Percentiles rank a stretch among this genome's conserved stretches.
Conservation (phyloP, 108 stramenopile genomes). For the Cyclostephanos tholiformis region DNA sequence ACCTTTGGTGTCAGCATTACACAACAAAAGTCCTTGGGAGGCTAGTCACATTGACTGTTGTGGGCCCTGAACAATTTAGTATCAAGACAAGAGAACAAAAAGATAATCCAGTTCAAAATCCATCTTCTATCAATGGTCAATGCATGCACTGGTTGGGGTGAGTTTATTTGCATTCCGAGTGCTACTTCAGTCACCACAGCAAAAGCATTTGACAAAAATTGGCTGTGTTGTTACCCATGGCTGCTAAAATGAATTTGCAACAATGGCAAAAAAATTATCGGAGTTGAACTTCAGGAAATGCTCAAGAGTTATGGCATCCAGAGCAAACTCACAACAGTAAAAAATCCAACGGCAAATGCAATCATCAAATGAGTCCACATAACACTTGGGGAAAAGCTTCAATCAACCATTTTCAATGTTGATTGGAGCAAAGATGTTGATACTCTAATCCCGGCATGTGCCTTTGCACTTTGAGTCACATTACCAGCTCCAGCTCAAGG, state of each 20-base stretch:
- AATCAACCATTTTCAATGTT: neutral
- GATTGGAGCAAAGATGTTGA: conserved; percentile 6
- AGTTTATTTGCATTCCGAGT: neutral
- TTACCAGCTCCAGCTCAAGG: neutral
- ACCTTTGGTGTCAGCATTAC: neutral
- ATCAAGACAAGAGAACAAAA: neutral
- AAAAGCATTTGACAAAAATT: neutral
- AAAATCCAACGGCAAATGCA: conserved; percentile 53
- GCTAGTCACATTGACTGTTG: conserved; percentile 11
- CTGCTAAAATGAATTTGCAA: conserved; percentile 33
- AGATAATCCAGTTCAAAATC: neutral
- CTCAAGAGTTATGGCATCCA: conserved; percentile 32
- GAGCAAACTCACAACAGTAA: conserved; percentile 28
- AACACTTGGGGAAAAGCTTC: conserved; percentile 2
- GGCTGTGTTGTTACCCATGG: conserved; percentile 54
- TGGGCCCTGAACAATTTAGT: conserved; percentile 6
- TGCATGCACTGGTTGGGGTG: neutral
- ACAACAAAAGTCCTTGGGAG: conserved; percentile 15
- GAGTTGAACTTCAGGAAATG: conserved; percentile 43
- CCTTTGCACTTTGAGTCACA: conserved; percentile 1
- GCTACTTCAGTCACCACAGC: neutral
- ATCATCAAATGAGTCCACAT: conserved; percentile 54
- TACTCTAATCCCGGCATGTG: conserved; percentile 13
- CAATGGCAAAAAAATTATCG: conserved; percentile 53
- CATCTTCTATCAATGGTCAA: neutral